Evolutionary conservation across 768 basidiomycete genomes (phyloP), one percentile per base, ranked within the genome.

Genomic region (Psilocybe cyanescens): DNA sequence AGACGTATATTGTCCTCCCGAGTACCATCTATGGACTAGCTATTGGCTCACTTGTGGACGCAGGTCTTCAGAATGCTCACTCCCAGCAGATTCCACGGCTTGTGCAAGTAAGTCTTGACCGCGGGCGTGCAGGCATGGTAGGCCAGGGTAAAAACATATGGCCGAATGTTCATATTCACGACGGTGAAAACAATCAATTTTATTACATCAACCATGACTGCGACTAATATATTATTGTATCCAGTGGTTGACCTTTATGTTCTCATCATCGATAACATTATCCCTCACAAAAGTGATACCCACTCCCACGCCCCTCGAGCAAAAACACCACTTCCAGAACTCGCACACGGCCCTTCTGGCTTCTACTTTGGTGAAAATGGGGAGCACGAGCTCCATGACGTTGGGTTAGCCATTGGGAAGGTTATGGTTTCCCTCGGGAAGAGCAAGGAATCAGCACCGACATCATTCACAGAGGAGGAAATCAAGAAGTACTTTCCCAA

Each of bases 111-210:
- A 70, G 77, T 29, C 57, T 85, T 31, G 72, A 71, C 28, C 72
- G 85, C 35, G 78, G 79, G 11, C 79, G 79, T 37, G 84, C 77
- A 1, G 86, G 82, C 19, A 73, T 86, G 67, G 75, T 90, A 3
- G 87, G 88, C 1, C 67, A 79, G 46, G 89, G 90, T 0, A 74
- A 79, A 66, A 86, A 89, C 53, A 48, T 85, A 7, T 90, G 86
- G 88, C 80, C 83, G 0, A 75, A 86, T 59, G 82, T 87, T 2
- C 68, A 85, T 61, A 77, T 86, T 44, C 72, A 81, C 47, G 86
- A 88, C 37, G 73, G 84, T 83, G 55, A 54, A 29, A 28, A 29
- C 50, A n/a, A 35, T 53, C 4, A 33, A 28, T 52, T 30, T 29
- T 24, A 8, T 14, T 37, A 50, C 46, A 12, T 37, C 47, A n/a